phyloP scores from a whole-genome alignment of 208 protist genomes.

The Acanthamoeba polyphaga region DNA sequence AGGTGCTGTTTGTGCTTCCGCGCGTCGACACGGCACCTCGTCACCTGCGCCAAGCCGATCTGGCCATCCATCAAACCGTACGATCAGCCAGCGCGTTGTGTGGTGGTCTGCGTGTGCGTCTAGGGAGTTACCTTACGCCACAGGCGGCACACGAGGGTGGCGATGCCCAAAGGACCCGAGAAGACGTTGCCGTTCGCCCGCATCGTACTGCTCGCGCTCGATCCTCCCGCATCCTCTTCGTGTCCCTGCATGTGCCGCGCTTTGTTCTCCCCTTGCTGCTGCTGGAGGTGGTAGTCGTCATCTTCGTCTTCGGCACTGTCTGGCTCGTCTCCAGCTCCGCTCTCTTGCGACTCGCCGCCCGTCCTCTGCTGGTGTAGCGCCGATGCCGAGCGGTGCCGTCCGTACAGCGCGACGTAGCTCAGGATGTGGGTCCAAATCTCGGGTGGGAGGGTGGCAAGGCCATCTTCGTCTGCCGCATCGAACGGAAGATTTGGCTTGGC shows the following conservation, averaged over 20 bases:
- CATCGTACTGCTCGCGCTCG: not conserved
- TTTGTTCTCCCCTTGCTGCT: not conserved
- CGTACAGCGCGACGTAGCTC: not conserved
- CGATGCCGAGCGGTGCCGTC: not conserved
- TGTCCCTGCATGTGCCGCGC: not conserved
- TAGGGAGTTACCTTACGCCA: not conserved
- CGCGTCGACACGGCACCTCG: not conserved
- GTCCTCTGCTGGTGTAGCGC: not conserved
- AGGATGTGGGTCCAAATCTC: slow-evolving; percentile 59
- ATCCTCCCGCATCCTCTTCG: too few relatives aligned
- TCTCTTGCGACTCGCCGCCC: not conserved
- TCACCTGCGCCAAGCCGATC: slow-evolving; percentile 36
- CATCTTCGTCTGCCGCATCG: not conserved
- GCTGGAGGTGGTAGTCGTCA: not conserved
- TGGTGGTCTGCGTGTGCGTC: not conserved
- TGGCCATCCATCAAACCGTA: not conserved
- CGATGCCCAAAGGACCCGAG: slow-evolving; percentile 4
- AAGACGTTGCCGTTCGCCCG: not conserved
- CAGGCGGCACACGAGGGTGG: slow-evolving; percentile 42
- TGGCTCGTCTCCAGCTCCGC: too few relatives aligned
- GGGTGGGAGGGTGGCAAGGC: slow-evolving; percentile 1
- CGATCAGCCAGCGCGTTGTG: not conserved
- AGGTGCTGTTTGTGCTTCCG: slow-evolving; percentile 45
- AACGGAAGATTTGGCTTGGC: not conserved
- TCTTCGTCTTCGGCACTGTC: not conserved